A percentile compares a stretch with the other conserved stretches of the same genome.
Conservation (phyloP, 164 flowering plant genomes). For the Vitis riparia region DNA sequence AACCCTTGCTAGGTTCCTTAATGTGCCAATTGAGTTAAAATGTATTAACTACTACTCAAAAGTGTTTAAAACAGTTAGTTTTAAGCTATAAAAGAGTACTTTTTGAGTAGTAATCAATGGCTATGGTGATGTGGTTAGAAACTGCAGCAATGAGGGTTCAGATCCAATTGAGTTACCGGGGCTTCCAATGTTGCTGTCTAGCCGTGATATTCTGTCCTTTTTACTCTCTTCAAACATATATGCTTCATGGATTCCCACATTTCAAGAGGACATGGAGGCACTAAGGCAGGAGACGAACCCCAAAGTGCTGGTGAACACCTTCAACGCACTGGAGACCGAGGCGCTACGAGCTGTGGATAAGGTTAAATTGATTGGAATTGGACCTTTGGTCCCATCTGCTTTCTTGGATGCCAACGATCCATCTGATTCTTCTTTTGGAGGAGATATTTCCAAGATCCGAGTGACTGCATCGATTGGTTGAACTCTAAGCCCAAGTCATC, state of each 20-base stretch:
- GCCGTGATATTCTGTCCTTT: too few species aligned
- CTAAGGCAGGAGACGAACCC: conserved; percentile 4
- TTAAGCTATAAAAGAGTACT: too few species aligned
- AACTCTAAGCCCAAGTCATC: conserved; percentile 11
- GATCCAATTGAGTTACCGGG: too few species aligned
- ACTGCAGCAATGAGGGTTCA: background rate
- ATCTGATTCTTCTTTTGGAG: conserved; percentile 1
- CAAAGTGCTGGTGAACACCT: conserved; percentile 14
- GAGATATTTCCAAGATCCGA: background rate
- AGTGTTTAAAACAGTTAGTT: too few species aligned
- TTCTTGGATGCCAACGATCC: conserved; percentile 11
- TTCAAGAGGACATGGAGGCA: background rate
- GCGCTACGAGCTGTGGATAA: background rate
- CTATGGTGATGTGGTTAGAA: conserved; percentile 1
- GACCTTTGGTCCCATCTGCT: conserved; percentile 22
- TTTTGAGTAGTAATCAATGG: background rate
- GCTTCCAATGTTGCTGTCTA: too few species aligned
- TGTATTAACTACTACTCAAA: too few species aligned
- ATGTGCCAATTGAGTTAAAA: too few species aligned
- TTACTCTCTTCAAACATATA: too few species aligned
- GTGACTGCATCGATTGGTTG: conserved; percentile 14
- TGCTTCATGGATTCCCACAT: background rate
- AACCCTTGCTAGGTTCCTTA: too few species aligned
- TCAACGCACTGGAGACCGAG: conserved; percentile 9
- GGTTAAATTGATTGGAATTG: conserved; percentile 11